Base-by-base conservation (phyloP, 2,329 filamentous ascomycete species). In the Blastomyces parvus region DNA sequence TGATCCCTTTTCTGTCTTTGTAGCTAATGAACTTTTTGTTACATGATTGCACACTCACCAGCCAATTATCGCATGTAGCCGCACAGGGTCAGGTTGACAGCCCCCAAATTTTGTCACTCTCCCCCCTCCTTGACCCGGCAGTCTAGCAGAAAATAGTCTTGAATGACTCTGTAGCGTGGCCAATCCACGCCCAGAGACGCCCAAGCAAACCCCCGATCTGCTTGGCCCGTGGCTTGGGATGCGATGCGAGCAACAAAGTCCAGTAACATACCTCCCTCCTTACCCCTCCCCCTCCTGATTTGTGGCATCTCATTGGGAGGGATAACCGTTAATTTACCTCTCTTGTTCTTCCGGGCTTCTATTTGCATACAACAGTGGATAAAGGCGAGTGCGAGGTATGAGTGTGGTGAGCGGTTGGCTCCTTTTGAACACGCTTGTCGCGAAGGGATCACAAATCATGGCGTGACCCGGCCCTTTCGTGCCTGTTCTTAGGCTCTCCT, bases 131-230 rank as follows among this genome's bases (percentile, higher is more conserved):
- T 11, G 13, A 33, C 22, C 56, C 22, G 40, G 40, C 40, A 48
- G 57, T 59, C 57, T 59, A 59, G 38, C 57, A 25, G 57, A 48
- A 46, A 59, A 48, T 59, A 59, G 57, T 25, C 19, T 27, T 59
- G 57, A 59, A 59, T 59, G 57, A 40, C 57, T 40, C 8, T 13
- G 1, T 33, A 46, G 27, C 40, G 22, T 30, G 7, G 57, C 57
- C 57, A 59, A 59, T 59, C 57, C 40, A 59, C 25, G 22, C 22
- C 40, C 57, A 46, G 38, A 19, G 22, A 30, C 14, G 57, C 38
- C 57, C 40, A 7, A 13, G n/a, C 1, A 7, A 19, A 30, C 27
- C 52, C 56, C 11, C 56, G 56, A 59, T 59, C 38, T 33, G 19
- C n/a, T 57, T n/a, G 33, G 33, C 53, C 33, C 14, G 53, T 57